These are phyloP conservation scores for Hypoxylon sp. DNA, from an alignment of 2,329 filamentous ascomycete genomes.

Conservation along the genomic window DNA sequence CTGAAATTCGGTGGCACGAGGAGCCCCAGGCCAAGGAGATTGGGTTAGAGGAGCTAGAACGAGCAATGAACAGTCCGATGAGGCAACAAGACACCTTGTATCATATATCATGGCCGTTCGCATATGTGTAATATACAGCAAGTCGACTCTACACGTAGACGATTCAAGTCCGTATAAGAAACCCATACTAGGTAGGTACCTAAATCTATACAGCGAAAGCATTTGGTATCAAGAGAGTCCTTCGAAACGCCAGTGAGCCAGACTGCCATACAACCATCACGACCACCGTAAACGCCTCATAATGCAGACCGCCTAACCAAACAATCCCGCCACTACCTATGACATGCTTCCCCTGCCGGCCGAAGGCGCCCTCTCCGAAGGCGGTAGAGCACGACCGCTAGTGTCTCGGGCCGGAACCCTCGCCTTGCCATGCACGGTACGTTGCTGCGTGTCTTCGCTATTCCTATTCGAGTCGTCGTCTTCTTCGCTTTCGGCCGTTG, in stretches of 20 bases:
- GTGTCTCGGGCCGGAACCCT: conserved; percentile 56
- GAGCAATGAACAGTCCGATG: conserved; percentile 1
- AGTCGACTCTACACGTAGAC: conserved; percentile 18
- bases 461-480: conserved; percentile 26
- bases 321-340: conserved; percentile 42
- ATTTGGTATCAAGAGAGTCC: conserved; percentile 41
- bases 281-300: conserved; percentile 33
- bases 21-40: conserved; percentile 81
- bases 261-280: conserved; percentile 18
- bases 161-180: conserved; percentile 25
- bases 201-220: conserved; percentile 9
- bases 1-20: conserved; percentile 96
- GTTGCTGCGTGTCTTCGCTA: conserved; percentile 30
- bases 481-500: conserved; percentile 33
- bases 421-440: conserved; percentile 52
- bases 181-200: no score
- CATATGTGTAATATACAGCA: conserved; percentile 37
- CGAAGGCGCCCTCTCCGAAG: conserved; percentile 60
- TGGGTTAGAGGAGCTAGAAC: conserved; percentile 52
- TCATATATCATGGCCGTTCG: conserved; percentile 40
- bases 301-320: conserved; percentile 21
- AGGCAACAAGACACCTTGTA: conserved; percentile 35
- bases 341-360: conserved; percentile 44
- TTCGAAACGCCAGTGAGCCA: conserved; percentile 34
- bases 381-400: conserved; percentile 59